Evolutionary conservation across 306 rosid genomes (phyloP), one percentile per base, ranked within the genome.

Genomic region (Psophocarpus tetragonolobus): DNA sequence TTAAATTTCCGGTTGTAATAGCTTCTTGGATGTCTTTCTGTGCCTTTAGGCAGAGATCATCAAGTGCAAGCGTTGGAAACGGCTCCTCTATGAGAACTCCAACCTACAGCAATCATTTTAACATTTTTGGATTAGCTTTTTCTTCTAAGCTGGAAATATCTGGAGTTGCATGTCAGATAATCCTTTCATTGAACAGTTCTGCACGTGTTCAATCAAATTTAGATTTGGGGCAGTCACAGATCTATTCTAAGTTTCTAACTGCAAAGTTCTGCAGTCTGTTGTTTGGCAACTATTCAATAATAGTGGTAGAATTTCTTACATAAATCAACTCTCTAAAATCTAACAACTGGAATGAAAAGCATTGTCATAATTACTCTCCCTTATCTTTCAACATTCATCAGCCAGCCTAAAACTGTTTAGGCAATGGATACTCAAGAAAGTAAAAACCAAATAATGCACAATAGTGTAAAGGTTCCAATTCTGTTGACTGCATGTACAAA

Each of bases 81-180:
- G 98, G 98, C 80, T 93, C 98, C 83, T 93, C 98, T 69, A 93
- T 93, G 17, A 93, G 98, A 80, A 91, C 98, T 76, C 98, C 98
- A 56, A 93, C 98, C 98, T 93, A 53, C 63, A 73, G 4, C 57
- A 78, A 64, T 58, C 65, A 71, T 56, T 45, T 45, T 42, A 27
- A 84, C 75, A 75, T 65, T 23, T 27, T 47, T 64, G 18, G 8
- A 68, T 32, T 68, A 71, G 64, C n/a, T 66, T 79, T 66, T 79
- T 71, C 44, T 17, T 45, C 78, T n/a, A 41, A 4, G 56, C 56
- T 35, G 68, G 60, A 86, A 73, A 20, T 8, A 14, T 10, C 26
- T 76, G 9, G 62, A 53, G 42, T 30, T 30, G 41, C 62, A 63
- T 35, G 60, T 61, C 58, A 51, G 39, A 80, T 48, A 74, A 57